Evolutionary conservation across 306 rosid species (phyloP), one percentile per base, ranked within the genome.

Genomic region (Prunus campanulata): DNA sequence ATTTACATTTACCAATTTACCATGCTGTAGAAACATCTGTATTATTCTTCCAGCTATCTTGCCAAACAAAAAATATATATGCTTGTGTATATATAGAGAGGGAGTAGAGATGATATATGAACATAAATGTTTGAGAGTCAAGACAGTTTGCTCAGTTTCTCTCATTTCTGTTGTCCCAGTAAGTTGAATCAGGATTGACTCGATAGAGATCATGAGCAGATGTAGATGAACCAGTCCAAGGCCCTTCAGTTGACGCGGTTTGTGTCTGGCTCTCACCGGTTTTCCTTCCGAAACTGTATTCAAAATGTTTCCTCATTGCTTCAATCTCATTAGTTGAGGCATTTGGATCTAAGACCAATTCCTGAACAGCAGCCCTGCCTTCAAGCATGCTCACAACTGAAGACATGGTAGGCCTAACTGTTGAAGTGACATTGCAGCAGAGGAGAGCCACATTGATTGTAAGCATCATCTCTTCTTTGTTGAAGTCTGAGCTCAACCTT

Each of bases 311-410:
- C 74, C 83, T 70, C 75, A 84, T 59, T 35, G 46, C 66, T 46
- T 24, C 71, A 20, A 71, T 72, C 50, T 77, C 87, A 68, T 70
- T 63, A 50, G 22, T 54, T 5, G 65, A 25, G 9, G 72, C 48
- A 29, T 44, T 56, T 5, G 68, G 48, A 68, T 80, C 66, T 13
- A 35, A 56, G 24, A 59, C 70, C 42, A 77, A 6, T 32, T 78
- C 87, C 30, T 79, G 49, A 35, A 81, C 61, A 29, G 44, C 63
- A 64, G 25, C 27, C 20, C 27, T 54, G 32, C 90, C 88, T 71
- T 84, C 88, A n/a, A 87, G 80, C 79, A 87, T 80, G 77, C 88
- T 77, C 72, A 87, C 86, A 51, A 79, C 88, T 1, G 67, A 60
- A 15, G 88, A 87, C 88, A 87, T 87, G 3, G 70, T 6, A 30